A percentile compares a stretch with the other conserved stretches of the same genome.
These are phyloP conservation scores for Mallotus nudiflorus DNA, from an alignment of 345 rosid species.

Conservation along the genomic window DNA sequence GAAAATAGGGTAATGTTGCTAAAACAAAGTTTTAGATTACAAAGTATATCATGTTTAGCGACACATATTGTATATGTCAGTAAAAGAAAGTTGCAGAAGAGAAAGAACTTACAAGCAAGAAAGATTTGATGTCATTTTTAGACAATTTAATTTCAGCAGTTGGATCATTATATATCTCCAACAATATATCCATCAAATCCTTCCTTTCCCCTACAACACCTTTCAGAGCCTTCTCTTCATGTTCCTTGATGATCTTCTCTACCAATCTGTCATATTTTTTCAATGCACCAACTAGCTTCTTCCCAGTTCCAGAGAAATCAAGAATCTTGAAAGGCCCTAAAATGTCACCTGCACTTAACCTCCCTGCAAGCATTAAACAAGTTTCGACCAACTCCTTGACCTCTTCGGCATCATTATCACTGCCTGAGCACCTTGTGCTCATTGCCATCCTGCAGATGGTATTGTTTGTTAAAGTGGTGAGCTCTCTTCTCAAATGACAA, in stretches of 20 bases:
- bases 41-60: too few relatives aligned
- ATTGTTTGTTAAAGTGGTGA: slow-evolving; percentile 36
- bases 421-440: slow-evolving; percentile 40
- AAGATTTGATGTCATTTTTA: slow-evolving; percentile 37
- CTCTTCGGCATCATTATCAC: slow-evolving; percentile 27
- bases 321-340: slow-evolving; percentile 54
- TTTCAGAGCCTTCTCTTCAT: slow-evolving; percentile 35
- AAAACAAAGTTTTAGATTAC: too few relatives aligned
- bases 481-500: slow-evolving; percentile 35
- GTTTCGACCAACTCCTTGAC: slow-evolving; percentile 34
- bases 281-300: slow-evolving; percentile 45
- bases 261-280: slow-evolving; percentile 42
- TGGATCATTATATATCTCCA: slow-evolving; percentile 32
- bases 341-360: slow-evolving; percentile 49
- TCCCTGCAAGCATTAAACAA: slow-evolving; percentile 52
- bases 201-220: slow-evolving; percentile 8
- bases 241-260: slow-evolving; percentile 52
- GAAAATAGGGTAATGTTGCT: too few relatives aligned
- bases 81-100: neutral
- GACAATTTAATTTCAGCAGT: slow-evolving; percentile 36
- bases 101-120: slow-evolving; percentile 28
- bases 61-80: too few relatives aligned
- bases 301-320: slow-evolving; percentile 56
- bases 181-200: slow-evolving; percentile 43
- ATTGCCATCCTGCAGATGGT: slow-evolving; percentile 46